Base-by-base conservation (phyloP, 2,329 filamentous ascomycete species). In the Huntiella omanensis region DNA sequence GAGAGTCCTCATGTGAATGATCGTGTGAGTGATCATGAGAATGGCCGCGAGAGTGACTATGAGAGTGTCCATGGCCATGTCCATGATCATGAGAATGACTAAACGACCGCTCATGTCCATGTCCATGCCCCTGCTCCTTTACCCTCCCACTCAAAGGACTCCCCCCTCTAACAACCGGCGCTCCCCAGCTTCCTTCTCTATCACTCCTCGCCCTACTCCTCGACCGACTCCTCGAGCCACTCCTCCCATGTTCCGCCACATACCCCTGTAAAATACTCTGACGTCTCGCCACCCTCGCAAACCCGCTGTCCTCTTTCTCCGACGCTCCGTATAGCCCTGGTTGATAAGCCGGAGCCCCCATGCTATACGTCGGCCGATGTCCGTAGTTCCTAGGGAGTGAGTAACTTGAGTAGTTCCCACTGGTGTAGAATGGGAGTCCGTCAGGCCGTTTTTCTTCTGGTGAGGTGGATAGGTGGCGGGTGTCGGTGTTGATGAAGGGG, bases 1-100 rank as follows among this genome's bases (percentile, higher is more conserved):
- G 55, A 22, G 51, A 51, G 47, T 58, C 50, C 50, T 56, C 49
- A 52, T 57, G 53, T 52, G 54, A 28, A 48, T 61, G 60, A 41
- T 59, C 54, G 36, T 61, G 57, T 15, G 53, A n/a, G 34, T 36
- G 34, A 36, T n/a, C 34, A 36, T n/a, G 34, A 15, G 11, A 45
- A 51, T 60, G 56, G 37, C 47, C 51, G 16, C 42, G 38, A 34
- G 39, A 15, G 22, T 40, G 34, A 22, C 41, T 32, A 19, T 48
- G 40, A 15, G 33, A 34, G 35, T 48, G 46, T 12, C n/a, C 40
- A 33, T 43, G 40, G 13, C 13, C 34, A 28, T 34, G 33, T 4
- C 28, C 43, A 33, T 45, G 5, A 6, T 33, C 10, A 22, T 35
- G 45, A 42, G 35, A 47, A 42, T 40, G 19, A 32, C 19, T 32